phyloP scores from a whole-genome alignment of 192 early-diverging fungal species.

The Coemansia sp. region DNA sequence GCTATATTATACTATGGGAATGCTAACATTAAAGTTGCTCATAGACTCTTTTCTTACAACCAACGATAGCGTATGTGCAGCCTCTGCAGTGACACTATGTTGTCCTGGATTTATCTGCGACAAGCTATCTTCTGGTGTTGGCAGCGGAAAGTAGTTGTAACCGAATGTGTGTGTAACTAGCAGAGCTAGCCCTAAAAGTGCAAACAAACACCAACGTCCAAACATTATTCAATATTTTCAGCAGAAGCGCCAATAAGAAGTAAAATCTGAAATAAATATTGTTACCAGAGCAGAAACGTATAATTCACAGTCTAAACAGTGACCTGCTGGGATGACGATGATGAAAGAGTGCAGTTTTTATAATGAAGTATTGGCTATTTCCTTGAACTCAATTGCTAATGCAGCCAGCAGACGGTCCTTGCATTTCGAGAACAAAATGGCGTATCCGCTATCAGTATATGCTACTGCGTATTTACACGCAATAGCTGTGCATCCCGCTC shows the following conservation, averaged over 20 bases:
- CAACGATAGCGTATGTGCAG: background rate
- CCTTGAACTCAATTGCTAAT: background rate
- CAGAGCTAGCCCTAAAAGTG: too few species aligned
- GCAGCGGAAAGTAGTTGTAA: conserved; percentile 29
- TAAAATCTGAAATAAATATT: too few species aligned
- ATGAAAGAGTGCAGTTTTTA: background rate
- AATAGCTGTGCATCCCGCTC: too few species aligned
- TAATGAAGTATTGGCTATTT: background rate
- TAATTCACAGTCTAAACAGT: too few species aligned
- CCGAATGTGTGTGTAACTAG: background rate
- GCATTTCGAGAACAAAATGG: too few species aligned
- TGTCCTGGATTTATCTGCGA: background rate
- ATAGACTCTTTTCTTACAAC: conserved; percentile 6
- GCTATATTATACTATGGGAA: conserved; percentile 15
- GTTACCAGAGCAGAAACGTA: too few species aligned
- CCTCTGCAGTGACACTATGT: background rate
- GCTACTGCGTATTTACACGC: too few species aligned
- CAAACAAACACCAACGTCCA: too few species aligned
- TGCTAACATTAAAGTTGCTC: conserved; percentile 43
- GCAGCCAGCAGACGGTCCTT: conserved; percentile 3
- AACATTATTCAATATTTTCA: too few species aligned
- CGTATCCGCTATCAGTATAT: too few species aligned
- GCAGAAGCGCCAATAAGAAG: too few species aligned
- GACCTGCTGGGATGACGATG: too few species aligned
- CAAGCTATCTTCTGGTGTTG: conserved; percentile 18